A percentile compares a stretch with the other conserved stretches of the same genome.
Evolutionary conservation across 2,329 filamentous ascomycete species (phyloP).

Genomic region (Lecanicillium sp.): DNA sequence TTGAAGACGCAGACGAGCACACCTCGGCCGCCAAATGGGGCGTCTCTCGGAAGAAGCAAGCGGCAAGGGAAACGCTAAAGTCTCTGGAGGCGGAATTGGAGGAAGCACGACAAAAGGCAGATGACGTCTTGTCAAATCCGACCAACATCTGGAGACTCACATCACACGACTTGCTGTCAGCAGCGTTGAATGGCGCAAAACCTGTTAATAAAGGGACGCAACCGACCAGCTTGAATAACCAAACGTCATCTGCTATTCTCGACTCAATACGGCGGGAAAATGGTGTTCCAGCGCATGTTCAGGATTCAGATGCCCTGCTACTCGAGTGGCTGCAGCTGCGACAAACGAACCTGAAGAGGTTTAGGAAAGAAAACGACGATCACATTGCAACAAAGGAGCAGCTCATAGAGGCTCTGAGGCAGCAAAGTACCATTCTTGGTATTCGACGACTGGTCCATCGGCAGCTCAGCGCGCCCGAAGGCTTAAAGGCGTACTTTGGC

Average conservation of each 20-base stretch:
- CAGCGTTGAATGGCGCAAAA: constrained; percentile 22
- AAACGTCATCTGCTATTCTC: constrained; percentile 6
- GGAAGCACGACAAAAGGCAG: constrained; percentile 17
- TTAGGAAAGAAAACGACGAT: not conserved
- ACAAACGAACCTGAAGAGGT: constrained; percentile 10
- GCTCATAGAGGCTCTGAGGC: constrained; percentile 13
- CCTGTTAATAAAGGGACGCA: constrained; percentile 11
- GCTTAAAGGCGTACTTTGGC: constrained; percentile 2
- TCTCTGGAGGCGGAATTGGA: constrained; percentile 21
- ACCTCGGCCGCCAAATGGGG: constrained; percentile 22
- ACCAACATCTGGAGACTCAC: constrained; percentile 29
- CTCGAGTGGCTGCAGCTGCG: constrained; percentile 29
- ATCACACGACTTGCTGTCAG: constrained; percentile 35
- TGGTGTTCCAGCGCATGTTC: constrained; percentile 21
- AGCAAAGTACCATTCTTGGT: constrained; percentile 17
- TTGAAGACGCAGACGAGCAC: constrained; percentile 27
- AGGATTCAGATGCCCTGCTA: constrained; percentile 21
- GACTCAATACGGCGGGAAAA: constrained; percentile 18
- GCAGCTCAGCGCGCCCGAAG: constrained; percentile 11
- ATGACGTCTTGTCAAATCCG: constrained; percentile 16
- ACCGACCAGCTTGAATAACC: constrained; percentile 8
- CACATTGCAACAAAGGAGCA: constrained; percentile 3
- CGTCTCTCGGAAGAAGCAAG: constrained; percentile 13
- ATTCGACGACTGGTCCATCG: constrained; percentile 24
- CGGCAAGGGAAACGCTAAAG: constrained; percentile 18